Percentiles rank a stretch among this genome's conserved stretches.
phyloP scores from a whole-genome alignment of 139 green algal species.

The Chlamydomonas sp. region DNA sequence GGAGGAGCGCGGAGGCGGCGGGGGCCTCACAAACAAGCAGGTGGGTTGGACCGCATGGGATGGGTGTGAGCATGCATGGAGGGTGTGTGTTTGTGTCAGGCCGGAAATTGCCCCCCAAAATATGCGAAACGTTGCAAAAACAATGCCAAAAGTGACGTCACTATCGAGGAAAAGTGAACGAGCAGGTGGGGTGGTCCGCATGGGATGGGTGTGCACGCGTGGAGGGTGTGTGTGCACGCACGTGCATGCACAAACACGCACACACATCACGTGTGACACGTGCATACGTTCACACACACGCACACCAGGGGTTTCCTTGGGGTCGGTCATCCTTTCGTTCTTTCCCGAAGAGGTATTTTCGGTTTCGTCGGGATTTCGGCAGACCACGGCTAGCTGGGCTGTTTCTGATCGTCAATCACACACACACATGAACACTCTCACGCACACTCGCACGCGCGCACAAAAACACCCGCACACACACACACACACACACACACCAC shows the following conservation, averaged over 20 bases:
- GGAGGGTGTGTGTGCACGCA: too few relatives aligned
- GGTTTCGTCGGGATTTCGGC: too few relatives aligned
- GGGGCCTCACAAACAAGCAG: slow-evolving; percentile 63
- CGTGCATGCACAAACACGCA: too few relatives aligned
- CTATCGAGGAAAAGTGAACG: not conserved
- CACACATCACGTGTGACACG: too few relatives aligned
- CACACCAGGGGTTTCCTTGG: too few relatives aligned
- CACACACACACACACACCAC: not conserved
- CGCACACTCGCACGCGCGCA: not conserved
- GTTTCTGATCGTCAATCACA: too few relatives aligned
- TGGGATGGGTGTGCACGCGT: not conserved
- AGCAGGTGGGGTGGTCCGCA: not conserved
- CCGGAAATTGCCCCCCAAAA: not conserved
- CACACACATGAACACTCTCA: too few relatives aligned
- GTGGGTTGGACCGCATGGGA: slow-evolving; percentile 42
- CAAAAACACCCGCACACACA: not conserved
- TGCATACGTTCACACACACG: too few relatives aligned
- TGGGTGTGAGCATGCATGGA: slow-evolving; percentile 7
- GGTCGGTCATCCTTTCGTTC: too few relatives aligned
- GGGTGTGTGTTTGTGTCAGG: not conserved
- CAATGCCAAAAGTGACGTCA: not conserved
- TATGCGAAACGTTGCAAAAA: not conserved
- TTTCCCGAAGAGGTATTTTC: too few relatives aligned
- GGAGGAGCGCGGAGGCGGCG: slow-evolving; percentile 71
- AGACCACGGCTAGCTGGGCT: too few relatives aligned